Evolutionary conservation across 176 grass and related monocot species (phyloP).

Genomic region (Bothriochloa decipiens): DNA sequence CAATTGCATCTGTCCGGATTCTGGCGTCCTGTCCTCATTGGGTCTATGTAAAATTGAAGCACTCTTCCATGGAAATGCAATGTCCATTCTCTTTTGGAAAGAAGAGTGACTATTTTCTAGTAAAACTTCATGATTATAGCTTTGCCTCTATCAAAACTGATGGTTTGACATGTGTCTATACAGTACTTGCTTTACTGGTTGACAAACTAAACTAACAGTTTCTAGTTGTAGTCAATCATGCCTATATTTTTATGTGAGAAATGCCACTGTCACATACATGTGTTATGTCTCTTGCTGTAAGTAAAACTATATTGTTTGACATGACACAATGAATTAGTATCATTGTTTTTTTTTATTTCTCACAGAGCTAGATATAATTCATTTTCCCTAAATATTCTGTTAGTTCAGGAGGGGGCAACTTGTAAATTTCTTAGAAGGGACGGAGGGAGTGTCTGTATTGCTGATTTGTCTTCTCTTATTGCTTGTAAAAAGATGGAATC

Average conservation of each 20-base stretch:
- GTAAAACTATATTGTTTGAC: conserved; percentile 9
- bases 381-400: not conserved
- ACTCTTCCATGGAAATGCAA: not conserved
- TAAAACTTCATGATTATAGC: not conserved
- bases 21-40: not conserved
- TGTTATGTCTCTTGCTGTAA: not conserved
- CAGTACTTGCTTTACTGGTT: not conserved
- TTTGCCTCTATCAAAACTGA: not conserved
- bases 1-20: not conserved
- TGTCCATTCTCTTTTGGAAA: not conserved
- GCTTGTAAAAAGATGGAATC: not conserved
- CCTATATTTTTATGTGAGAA: not conserved
- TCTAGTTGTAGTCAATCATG: not conserved
- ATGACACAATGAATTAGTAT: not conserved
- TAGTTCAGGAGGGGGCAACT: not conserved
- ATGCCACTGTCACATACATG: not conserved
- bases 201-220: not conserved
- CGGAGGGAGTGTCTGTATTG: not conserved
- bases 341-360: not conserved
- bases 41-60: not conserved
- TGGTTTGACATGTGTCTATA: not conserved
- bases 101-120: not conserved
- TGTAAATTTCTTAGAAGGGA: not conserved
- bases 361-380: not conserved
- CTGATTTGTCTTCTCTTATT: not conserved